Conservation (phyloP, 345 rosid species). For the Diplotaxis tenuifolia region DNA sequence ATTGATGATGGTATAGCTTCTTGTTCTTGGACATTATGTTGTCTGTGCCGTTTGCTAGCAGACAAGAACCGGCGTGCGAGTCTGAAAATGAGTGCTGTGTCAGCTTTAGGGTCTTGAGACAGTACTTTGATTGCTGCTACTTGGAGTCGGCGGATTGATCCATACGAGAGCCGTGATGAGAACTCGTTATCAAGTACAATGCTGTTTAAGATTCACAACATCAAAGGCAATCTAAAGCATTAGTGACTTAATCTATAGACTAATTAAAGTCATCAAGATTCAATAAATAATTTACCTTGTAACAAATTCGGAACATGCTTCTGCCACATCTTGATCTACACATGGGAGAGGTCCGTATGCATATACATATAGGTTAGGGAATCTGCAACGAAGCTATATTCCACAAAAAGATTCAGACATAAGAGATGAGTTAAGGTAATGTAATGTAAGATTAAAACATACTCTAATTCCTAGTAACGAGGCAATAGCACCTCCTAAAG, state of each 20-base stretch:
- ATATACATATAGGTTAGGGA: conserved; percentile 72
- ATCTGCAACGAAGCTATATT: conserved; percentile 57
- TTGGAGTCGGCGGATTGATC: conserved; percentile 80
- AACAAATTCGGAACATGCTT: conserved; percentile 76
- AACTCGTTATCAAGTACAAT: conserved; percentile 78
- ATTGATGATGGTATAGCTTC: conserved; percentile 27
- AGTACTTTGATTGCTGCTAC: conserved; percentile 76
- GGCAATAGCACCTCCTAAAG: conserved; percentile 93
- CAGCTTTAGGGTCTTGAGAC: conserved; percentile 63
- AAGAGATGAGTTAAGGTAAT: background rate
- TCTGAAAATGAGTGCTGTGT: conserved; percentile 57
- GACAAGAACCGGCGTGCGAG: conserved; percentile 69
- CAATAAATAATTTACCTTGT: conserved; percentile 53
- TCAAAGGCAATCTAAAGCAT: background rate
- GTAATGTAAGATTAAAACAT: conserved; percentile 27
- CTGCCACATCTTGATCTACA: conserved; percentile 65
- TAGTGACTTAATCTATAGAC: too few relatives aligned
- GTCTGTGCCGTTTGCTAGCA: conserved; percentile 41
- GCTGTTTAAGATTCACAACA: conserved; percentile 72
- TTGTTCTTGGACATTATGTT: conserved; percentile 4
- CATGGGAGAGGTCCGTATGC: conserved; percentile 89
- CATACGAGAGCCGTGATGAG: conserved; percentile 87
- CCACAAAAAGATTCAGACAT: background rate
- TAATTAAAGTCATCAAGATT: background rate
- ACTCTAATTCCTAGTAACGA: conserved; percentile 79